Base-by-base conservation (phyloP, 805 yeast species). In the Hanseniaspora hatyaiensis region DNA sequence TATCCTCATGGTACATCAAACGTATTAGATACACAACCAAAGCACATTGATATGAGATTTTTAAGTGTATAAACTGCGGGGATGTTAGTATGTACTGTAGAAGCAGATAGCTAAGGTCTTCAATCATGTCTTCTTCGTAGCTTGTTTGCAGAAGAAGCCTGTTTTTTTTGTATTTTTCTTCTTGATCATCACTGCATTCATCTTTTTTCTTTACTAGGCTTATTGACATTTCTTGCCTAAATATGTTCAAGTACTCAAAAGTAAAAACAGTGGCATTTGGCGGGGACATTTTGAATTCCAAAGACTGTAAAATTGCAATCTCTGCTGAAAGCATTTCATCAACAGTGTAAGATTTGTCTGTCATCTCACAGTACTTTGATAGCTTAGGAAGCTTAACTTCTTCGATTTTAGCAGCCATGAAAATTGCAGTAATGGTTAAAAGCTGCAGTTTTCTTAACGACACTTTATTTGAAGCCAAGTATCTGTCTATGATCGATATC, bases 321-420 rank as follows among this genome's bases (percentile, higher is more conserved):
- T 88, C 96, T 20, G 94, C 94, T 56, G 74, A 78, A 53, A 84
- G 72, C 46, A 88, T 83, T 57, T 82, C 92, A 46, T 79, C 82
- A 60, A 80, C 87, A 13, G 81, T 73, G 58, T 78, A 83, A 3
- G 86, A 83, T 40, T 89, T 89, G 62, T 84, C 95, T 22, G 95
- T 84, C 50, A 84, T 84, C 60, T 82, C 82, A 2, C 95, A 83
- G 60, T 84, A 88, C 62, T 84, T 83, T 51, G 80, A 75, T 26
- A 88, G 80, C 30, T 88, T 79, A 9, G 96, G 96, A 9, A 86
- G 72, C 59, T 79, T 82, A 23, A 88, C 94, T 65, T 88, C 96
- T 66, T 88, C 96, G 62, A 82, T 84, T 64, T 87, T 87, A 13
- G 96, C 94, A 34, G 96, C 95, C 52, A 86, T 81, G 63, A 86